phyloP scores from a whole-genome alignment of 2,329 filamentous ascomycete species.

The Cercospora zeina region DNA sequence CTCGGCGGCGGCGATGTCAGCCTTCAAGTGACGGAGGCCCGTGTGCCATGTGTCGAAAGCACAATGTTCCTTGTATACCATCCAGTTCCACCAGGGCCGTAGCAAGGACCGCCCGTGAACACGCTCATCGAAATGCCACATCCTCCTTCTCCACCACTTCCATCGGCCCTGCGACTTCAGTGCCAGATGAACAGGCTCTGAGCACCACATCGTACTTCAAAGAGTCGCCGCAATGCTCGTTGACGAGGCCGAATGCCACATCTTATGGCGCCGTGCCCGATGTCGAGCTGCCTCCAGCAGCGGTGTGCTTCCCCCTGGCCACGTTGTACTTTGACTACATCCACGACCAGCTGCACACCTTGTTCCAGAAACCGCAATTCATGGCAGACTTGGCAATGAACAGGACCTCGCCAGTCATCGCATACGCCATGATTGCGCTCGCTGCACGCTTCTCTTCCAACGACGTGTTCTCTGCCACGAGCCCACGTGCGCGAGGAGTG shows the following conservation, averaged over 20 bases:
- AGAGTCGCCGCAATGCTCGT: slow-evolving; percentile 1
- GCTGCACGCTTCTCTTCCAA: slow-evolving; percentile 14
- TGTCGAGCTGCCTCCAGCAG: slow-evolving; percentile 6
- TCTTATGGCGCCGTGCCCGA: background rate
- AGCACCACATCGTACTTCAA: background rate
- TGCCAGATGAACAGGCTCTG: background rate
- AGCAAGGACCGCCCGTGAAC: slow-evolving; percentile 5
- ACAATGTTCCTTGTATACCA: slow-evolving; percentile 15
- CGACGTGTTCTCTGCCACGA: slow-evolving; percentile 1
- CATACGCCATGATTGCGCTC: slow-evolving; percentile 16
- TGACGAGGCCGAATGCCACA: slow-evolving; percentile 5
- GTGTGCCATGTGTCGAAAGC: slow-evolving; percentile 13
- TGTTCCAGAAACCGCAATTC: slow-evolving; percentile 13
- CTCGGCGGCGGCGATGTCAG: slow-evolving; percentile 17
- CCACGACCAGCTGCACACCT: slow-evolving; percentile 14
- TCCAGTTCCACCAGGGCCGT: slow-evolving; percentile 4
- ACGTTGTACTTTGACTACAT: slow-evolving; percentile 16
- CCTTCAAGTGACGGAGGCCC: slow-evolving; percentile 2
- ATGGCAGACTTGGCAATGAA: slow-evolving; percentile 12
- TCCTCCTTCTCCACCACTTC: background rate
- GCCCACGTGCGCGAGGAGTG: slow-evolving; percentile 9
- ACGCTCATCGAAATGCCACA: background rate
- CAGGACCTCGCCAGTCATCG: background rate
- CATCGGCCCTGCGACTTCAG: background rate
- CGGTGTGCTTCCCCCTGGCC: slow-evolving; percentile 13